Evolutionary conservation across 1,284 basidiomycete genomes (phyloP).

Genomic region (Ustilago curta): DNA sequence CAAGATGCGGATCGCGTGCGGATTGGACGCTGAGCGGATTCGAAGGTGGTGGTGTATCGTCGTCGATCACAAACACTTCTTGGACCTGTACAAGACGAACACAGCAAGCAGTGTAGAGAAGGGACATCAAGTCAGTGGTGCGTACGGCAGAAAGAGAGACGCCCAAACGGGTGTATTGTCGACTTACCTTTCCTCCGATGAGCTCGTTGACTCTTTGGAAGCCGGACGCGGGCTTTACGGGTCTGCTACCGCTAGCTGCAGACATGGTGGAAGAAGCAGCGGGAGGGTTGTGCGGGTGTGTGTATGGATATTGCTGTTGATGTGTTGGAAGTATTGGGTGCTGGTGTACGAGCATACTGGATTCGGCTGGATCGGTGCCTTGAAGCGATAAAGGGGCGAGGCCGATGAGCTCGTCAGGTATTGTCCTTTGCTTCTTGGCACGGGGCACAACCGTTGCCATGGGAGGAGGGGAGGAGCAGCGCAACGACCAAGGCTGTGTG

Average conservation of each 20-base stretch:
- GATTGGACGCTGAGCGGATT: constrained; percentile 52
- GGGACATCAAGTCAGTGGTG: not conserved
- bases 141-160: not conserved
- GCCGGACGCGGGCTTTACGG: constrained; percentile 25
- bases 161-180: not conserved
- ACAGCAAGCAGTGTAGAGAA: not conserved
- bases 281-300: constrained; percentile 2
- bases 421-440: constrained; percentile 55
- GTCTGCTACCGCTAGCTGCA: constrained; percentile 36
- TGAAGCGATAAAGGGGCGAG: constrained; percentile 31
- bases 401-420: constrained; percentile 37
- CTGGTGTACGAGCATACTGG: constrained; percentile 48
- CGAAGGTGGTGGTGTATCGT: constrained; percentile 52
- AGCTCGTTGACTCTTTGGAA: constrained; percentile 58
- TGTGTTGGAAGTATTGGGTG: constrained; percentile 33
- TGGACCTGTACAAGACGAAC: constrained; percentile 37
- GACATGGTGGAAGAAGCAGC: constrained; percentile 29
- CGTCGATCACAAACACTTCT: constrained; percentile 58
- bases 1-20: constrained; percentile 39
- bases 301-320: constrained; percentile 28
- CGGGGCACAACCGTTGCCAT: constrained; percentile 57
- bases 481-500: not conserved
- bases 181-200: constrained; percentile 58
- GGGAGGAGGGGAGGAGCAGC: not conserved
- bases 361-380: constrained; percentile 15